These are phyloP conservation scores for Eremochloa ophiuroides DNA, from an alignment of 176 grass and related monocot species.

Conservation along the genomic window DNA sequence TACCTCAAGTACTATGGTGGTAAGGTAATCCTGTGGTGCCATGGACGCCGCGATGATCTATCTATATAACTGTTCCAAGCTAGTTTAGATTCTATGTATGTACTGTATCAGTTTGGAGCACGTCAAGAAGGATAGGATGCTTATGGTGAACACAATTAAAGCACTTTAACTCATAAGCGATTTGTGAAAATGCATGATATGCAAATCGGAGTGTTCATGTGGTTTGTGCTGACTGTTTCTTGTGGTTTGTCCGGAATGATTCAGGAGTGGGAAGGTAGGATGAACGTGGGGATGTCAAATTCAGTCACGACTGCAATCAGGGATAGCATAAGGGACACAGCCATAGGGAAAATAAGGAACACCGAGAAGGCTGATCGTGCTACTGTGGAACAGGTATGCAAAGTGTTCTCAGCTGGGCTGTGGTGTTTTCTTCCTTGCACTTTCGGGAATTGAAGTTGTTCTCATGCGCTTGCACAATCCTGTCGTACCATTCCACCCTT, in stretches of 20 bases:
- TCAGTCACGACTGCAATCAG: slow-evolving; percentile 87
- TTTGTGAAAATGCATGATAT: background rate
- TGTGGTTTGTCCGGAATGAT: slow-evolving; percentile 2
- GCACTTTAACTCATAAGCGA: background rate
- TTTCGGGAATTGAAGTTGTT: background rate
- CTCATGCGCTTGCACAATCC: background rate
- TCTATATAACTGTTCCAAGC: background rate
- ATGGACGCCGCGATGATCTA: background rate
- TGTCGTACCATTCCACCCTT: background rate
- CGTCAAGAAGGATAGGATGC: background rate
- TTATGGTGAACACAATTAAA: background rate
- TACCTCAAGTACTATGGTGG: background rate
- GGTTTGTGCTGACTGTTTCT: background rate
- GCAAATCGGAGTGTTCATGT: background rate
- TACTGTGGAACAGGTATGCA: slow-evolving; percentile 80
- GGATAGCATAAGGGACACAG: slow-evolving; percentile 62
- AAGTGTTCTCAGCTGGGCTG: background rate
- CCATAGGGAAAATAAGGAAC: slow-evolving; percentile 80
- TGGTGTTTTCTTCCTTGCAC: background rate
- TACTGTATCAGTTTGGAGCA: background rate
- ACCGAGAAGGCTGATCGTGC: slow-evolving; percentile 90
- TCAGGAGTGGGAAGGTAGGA: slow-evolving; percentile 95
- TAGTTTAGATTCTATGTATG: background rate
- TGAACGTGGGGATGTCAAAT: slow-evolving; percentile 95
- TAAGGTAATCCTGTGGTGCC: background rate